Evolutionary conservation across 306 rosid species (phyloP).

Genomic region (Cucurbita ficifolia): DNA sequence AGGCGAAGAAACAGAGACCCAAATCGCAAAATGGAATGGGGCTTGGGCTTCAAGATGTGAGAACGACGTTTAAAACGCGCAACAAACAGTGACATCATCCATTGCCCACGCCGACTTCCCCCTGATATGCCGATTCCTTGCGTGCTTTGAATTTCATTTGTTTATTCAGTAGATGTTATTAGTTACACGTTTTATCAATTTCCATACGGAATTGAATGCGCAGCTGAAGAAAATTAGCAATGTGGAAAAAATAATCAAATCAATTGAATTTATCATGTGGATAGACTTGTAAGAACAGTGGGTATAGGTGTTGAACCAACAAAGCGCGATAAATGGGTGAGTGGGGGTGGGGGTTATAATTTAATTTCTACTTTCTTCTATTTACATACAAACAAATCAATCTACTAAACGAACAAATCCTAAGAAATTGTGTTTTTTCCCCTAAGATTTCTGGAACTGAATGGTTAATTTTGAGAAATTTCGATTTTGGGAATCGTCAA

Average conservation of each 20-base stretch:
- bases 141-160: not conserved
- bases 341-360: not conserved
- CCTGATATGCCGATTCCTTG: conserved; percentile 5
- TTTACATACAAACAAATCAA: not conserved
- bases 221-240: not conserved
- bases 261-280: not conserved
- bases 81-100: not conserved
- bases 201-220: no score
- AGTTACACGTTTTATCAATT: not conserved
- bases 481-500: conserved; percentile 30
- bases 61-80: not conserved
- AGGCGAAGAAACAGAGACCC: no score
- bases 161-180: not conserved
- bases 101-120: not conserved
- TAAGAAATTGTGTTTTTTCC: not conserved
- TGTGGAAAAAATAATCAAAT: conserved; percentile 1
- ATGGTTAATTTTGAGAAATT: conserved; percentile 13
- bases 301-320: not conserved
- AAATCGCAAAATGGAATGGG: no score
- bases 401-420: not conserved
- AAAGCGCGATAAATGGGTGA: not conserved
- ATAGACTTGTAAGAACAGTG: not conserved
- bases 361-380: not conserved
- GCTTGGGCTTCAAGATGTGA: not conserved
- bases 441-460: not conserved